These are phyloP conservation scores for Hibiscus tridactylites DNA, from an alignment of 345 rosid genomes.

Conservation along the genomic window DNA sequence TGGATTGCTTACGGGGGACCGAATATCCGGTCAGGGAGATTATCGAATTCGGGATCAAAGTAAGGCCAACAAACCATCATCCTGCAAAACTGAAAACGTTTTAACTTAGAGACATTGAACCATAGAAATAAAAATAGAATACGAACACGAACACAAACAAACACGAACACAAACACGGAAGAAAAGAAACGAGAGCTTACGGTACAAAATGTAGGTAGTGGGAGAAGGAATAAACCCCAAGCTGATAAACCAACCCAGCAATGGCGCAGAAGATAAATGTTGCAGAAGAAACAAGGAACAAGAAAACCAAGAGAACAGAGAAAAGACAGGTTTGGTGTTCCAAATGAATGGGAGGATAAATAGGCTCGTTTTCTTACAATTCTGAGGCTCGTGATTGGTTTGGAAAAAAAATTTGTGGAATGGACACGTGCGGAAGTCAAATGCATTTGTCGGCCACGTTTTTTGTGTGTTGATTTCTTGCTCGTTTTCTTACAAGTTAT, in stretches of 20 bases:
- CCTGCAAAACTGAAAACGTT: constrained; percentile 16
- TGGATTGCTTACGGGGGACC: constrained; percentile 53
- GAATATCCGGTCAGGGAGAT: constrained; percentile 49
- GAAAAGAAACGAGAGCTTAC: neutral
- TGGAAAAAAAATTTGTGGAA: constrained; percentile 5
- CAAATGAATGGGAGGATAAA: constrained; percentile 7
- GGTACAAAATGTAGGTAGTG: too few relatives aligned
- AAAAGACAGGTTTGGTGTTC: neutral
- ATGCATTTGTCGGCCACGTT: neutral
- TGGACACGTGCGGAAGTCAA: constrained; percentile 11
- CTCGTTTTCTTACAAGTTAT: neutral
- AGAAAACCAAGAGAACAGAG: neutral
- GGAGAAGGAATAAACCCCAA: neutral
- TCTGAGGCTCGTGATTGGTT: neutral
- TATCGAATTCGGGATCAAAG: constrained; percentile 80
- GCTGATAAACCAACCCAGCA: constrained; percentile 2
- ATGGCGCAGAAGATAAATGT: constrained; percentile 11
- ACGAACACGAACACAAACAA: neutral
- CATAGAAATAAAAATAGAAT: neutral
- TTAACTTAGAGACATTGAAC: neutral
- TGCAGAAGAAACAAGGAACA: neutral
- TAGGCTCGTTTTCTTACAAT: neutral
- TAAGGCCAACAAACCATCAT: constrained; percentile 74
- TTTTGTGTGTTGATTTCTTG: neutral
- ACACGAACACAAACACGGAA: neutral